Percentiles rank a stretch among this genome's conserved stretches.
Conservation (phyloP, 2,329 filamentous ascomycete species). For the Botrytis deweyae region DNA sequence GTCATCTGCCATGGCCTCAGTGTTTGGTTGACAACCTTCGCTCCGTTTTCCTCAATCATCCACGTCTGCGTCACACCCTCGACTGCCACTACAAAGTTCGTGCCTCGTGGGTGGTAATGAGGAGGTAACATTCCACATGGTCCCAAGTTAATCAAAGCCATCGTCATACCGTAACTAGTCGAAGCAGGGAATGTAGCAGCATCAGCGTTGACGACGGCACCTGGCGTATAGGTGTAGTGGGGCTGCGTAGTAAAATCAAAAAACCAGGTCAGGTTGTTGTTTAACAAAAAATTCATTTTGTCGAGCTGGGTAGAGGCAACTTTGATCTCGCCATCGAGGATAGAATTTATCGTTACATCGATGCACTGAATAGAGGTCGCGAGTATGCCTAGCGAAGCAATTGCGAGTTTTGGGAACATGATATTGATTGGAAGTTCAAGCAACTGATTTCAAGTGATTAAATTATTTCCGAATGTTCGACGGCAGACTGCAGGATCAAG, state of each 20-base stretch:
- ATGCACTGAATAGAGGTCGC: conserved; percentile 35
- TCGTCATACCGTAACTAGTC: conserved; percentile 48
- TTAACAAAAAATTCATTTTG: conserved; percentile 43
- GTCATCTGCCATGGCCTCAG: conserved; percentile 49
- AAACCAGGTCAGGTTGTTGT: conserved; percentile 45
- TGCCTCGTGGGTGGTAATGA: conserved; percentile 50
- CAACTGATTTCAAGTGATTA: background rate
- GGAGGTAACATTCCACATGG: conserved; percentile 53
- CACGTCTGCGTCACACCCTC: conserved; percentile 51
- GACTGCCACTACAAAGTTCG: conserved; percentile 50
- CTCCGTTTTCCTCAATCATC: conserved; percentile 54
- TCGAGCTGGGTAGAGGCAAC: conserved; percentile 48
- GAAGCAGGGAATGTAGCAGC: conserved; percentile 51
- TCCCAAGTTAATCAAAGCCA: conserved; percentile 48
- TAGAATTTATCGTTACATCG: conserved; percentile 44
- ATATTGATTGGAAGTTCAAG: background rate
- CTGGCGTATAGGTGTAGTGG: conserved; percentile 46
- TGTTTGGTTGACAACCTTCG: conserved; percentile 43
- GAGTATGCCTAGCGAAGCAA: conserved; percentile 4
- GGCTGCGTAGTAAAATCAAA: conserved; percentile 50
- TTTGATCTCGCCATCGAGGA: conserved; percentile 42
- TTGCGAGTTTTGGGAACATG: conserved; percentile 1
- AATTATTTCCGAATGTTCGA: conserved; percentile 1
- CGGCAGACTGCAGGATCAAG: conserved; percentile 12
- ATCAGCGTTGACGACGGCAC: conserved; percentile 52